Base-by-base conservation (phyloP, 805 yeast species). In the Suhomyces xylopsoci region DNA sequence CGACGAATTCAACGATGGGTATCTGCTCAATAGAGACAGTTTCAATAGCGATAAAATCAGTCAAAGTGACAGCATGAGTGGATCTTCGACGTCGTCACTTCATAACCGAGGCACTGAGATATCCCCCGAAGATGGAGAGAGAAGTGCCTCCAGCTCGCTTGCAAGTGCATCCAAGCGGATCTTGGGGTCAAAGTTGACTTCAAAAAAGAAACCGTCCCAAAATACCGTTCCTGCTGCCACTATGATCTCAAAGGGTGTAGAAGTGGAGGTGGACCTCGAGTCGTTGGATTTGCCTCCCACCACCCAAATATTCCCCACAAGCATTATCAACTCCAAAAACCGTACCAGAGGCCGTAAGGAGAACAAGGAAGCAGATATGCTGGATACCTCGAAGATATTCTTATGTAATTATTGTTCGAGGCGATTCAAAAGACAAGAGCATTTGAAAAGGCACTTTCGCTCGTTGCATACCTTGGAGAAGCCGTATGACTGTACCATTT, bases 341-440 rank as follows among this genome's bases (percentile, higher is more conserved):
- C 62, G 80, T 48, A 78, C 82, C 2, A 73, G 90, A 47, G 90
- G 90, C 5, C 76, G 90, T 41, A 84, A 84, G 64, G 88, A 87
- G 22, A 80, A 84, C 42, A 69, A 79, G 55, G 81, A 79, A 48
- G 83, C 81, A 17, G 88, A 83, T 60, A 56, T 73, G 62, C 66
- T 63, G 47, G 80, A 75, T 56, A 76, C 73, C 56, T 48, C 78
- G 9, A 85, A 85, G 66, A 82, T 82, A 42, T 86, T 79, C 62
- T 80, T 80, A 28, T 87, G 92, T 65, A 80, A 80, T 30, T 79
- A 76, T 61, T 87, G 93, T 65, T 76, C 80, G 47, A 77, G 92
- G 58, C 63, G 80, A 38, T 87, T 87, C 69, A 83, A 85, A 63
- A 77, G 94, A 58, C 90, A 86, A 64, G 94, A 87, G 62, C 94